A percentile compares a stretch with the other conserved stretches of the same genome.
Evolutionary conservation across 2,329 filamentous ascomycete genomes (phyloP).

Genomic region (Scedosporium boydii): DNA sequence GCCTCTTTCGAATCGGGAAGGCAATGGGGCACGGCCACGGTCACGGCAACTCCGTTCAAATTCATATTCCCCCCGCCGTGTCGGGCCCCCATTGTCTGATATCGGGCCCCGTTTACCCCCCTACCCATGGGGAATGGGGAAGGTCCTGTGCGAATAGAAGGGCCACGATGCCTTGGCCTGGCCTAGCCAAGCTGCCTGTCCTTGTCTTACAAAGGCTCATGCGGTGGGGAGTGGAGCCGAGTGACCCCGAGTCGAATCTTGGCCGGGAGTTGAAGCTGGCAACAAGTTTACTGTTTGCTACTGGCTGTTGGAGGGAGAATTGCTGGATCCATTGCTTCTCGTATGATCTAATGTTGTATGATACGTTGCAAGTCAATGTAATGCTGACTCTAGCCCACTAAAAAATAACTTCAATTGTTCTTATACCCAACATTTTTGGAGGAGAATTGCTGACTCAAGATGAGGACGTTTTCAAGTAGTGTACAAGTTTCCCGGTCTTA

Average conservation of each 20-base stretch:
- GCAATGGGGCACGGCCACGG: neutral
- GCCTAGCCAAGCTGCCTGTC: no score
- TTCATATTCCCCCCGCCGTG: neutral
- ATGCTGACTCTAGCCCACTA: neutral
- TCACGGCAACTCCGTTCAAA: neutral
- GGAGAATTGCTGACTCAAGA: no score
- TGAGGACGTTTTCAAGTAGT: no score
- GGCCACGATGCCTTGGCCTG: neutral
- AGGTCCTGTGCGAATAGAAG: neutral
- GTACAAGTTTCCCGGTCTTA: neutral
- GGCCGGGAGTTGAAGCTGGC: neutral
- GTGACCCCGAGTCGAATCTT: neutral
- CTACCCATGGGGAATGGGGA: neutral
- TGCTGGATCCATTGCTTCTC: neutral
- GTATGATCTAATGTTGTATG: neutral
- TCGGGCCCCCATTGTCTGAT: neutral
- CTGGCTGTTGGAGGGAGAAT: neutral
- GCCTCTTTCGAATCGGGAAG: neutral
- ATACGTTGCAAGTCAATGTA: neutral
- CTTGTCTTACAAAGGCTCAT: neutral
- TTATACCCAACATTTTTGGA: neutral
- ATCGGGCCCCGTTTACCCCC: neutral
- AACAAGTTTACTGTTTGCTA: neutral
- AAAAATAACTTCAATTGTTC: neutral
- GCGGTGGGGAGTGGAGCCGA: neutral